Base-by-base conservation (phyloP, 2,329 filamentous ascomycete species). In the Cryphonectria japonica region DNA sequence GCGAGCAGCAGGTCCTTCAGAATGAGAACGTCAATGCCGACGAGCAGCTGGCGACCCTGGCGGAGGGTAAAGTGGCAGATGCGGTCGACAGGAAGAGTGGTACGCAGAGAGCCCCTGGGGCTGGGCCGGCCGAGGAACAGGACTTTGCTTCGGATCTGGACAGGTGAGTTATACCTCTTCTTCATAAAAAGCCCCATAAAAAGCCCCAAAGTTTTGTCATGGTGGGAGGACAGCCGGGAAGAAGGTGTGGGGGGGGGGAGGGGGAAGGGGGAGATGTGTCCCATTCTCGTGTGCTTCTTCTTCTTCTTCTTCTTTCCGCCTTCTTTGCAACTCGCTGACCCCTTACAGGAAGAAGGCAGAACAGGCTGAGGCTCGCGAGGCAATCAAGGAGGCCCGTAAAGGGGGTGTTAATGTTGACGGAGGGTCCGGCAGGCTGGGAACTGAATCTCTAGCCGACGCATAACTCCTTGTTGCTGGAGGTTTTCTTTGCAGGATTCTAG, bases 51-150 rank as follows among this genome's bases (percentile, higher is more conserved):
- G 75, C 73, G 37, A 76, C 76, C 22, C 29, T 76, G 16, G 70
- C 68, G 32, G 76, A 77, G 72, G 76, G 76, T 32, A 72, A 76
- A 69, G 75, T 77, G n/a, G 76, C 76, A 41, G 73, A 76, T 19
- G 76, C 76, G 0, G 76, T 77, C 3, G 71, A 74, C 37, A 72
- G 72, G 34, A 77, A 77, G 74, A 76, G 71, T 61, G 76, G 76
- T 9, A 72, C 70, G 32, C 76, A 76, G 68, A 72, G 65, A 60
- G 73, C 66, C 3, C 74, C 74, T 2, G 76, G 75, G 4, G 69
- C 76, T 13, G 66, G 61, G 4, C 71, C 74, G 14, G 67, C 74
- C 22, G 64, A 68, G 11, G 61, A 68, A 9, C 74, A 75, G 19
- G 74, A 76, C 13, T 76, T 73, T 39, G 66, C 71, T 2, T 70